Evolutionary conservation across 1,284 basidiomycete genomes (phyloP).

Genomic region (Trametes hirsuta): DNA sequence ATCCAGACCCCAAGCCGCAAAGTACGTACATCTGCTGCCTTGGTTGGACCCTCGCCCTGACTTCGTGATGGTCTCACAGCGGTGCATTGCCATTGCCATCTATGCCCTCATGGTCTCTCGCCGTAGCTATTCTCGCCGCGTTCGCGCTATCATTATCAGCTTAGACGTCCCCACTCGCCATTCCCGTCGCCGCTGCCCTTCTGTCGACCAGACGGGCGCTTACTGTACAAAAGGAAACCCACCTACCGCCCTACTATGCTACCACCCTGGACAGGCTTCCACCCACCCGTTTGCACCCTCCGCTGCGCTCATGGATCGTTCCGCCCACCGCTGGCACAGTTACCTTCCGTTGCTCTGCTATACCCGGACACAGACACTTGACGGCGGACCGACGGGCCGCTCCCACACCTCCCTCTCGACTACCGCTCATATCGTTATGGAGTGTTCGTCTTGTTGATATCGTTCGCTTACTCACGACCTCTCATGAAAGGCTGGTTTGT

Average conservation of each 20-base stretch:
- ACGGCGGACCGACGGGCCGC: neutral
- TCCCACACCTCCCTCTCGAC: neutral
- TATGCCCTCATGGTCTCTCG: constrained; percentile 6
- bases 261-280: constrained; percentile 1
- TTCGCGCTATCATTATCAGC: constrained; percentile 21
- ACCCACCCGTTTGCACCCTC: neutral
- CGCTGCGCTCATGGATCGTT: neutral
- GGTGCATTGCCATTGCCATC: constrained; percentile 2
- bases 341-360: constrained; percentile 18
- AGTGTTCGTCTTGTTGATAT: neutral
- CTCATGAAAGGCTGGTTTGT: constrained; percentile 16
- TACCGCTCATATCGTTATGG: neutral
- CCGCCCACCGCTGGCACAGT: constrained; percentile 1
- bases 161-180: constrained; percentile 8
- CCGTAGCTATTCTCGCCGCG: constrained; percentile 6
- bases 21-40: constrained; percentile 19
- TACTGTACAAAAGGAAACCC: constrained; percentile 13
- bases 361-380: constrained; percentile 20
- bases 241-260: neutral
- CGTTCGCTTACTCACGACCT: constrained; percentile 16
- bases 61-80: neutral
- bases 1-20: constrained; percentile 37
- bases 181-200: neutral
- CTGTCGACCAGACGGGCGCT: constrained; percentile 11
- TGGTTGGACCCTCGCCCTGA: neutral